Base-by-base conservation (phyloP, 2,329 filamentous ascomycete genomes). In the Fusarium sp. region DNA sequence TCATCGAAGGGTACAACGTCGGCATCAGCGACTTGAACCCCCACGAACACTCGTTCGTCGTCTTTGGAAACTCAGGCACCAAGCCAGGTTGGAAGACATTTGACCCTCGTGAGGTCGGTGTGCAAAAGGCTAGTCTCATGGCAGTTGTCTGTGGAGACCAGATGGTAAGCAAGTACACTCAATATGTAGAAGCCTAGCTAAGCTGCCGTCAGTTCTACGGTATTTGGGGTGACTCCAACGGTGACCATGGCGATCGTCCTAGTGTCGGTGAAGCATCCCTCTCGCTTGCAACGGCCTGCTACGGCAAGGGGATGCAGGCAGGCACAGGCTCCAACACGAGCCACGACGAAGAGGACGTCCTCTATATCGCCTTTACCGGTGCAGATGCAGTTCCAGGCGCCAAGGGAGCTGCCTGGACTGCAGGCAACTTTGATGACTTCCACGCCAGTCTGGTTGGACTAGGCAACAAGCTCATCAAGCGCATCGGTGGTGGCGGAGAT, bases 321-420 rank as follows among this genome's bases (percentile, higher is more conserved):
- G 66, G 71, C n/a, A 34, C 70, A 1, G 76, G 62, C 0, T 86
- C 90, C 75, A 83, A 84, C 52, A 61, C 58, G 0, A 76, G 74
- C 1, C 87, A 91, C 76, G 83, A 84, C 18, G 79, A 83, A 16
- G 83, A 88, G n/a, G 89, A 92, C 75, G 87, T 92, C 1, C 79
- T 92, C 25, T 92, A 89, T 75, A 83, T 92, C 56, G 90, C 88
- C 0, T 92, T 92, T 73, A 84, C 82, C 0, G 89, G 89, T 0
- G 58, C 80, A 0, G 84, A 87, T 10, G 89, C 90, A 0, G 87
- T 91, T 2, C 89, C 89, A 0, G 89, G 89, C 0, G 80, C 82
- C 5, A 79, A 80, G 1, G 85, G 84, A 11, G 89, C 89, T 1
- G 80, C 85, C 23, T 92, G 90, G 90, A 81, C 81, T 5, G 87